Conservation (phyloP, 257 asterid species). For the Nyctanthes arbortristis region DNA sequence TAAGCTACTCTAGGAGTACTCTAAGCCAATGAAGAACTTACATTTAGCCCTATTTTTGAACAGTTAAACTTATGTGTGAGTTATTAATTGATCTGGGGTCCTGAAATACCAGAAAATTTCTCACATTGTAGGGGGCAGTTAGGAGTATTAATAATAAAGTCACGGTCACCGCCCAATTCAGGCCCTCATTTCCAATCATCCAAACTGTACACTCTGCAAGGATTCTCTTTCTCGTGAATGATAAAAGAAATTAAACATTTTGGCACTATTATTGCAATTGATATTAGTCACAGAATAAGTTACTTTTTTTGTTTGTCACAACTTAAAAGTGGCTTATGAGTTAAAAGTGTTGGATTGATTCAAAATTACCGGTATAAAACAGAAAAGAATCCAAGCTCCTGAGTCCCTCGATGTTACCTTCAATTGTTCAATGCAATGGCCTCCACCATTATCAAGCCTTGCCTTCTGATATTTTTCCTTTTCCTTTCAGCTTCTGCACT, state of each 20-base stretch:
- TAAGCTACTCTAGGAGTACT: too few relatives aligned
- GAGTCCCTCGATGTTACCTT: neutral
- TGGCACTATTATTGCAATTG: too few relatives aligned
- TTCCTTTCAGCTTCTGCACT: conserved; percentile 26
- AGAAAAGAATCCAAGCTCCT: neutral
- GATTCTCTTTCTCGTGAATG: neutral
- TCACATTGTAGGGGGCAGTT: too few relatives aligned
- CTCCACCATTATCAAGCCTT: conserved; percentile 9
- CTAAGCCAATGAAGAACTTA: too few relatives aligned
- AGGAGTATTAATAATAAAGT: too few relatives aligned
- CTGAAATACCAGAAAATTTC: too few relatives aligned
- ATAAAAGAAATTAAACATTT: neutral
- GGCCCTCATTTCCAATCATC: neutral
- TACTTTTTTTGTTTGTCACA: neutral
- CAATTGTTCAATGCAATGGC: conserved; percentile 22
- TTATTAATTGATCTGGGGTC: too few relatives aligned
- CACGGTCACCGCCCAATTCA: neutral
- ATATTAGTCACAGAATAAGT: neutral
- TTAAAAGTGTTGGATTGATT: neutral
- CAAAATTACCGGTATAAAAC: neutral
- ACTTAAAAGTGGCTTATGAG: neutral
- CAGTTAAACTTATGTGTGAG: too few relatives aligned
- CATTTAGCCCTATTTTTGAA: too few relatives aligned
- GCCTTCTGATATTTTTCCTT: conserved; percentile 24
- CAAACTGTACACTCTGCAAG: neutral